phyloP scores from a whole-genome alignment of 257 asterid genomes.

The Solanum piurae region DNA sequence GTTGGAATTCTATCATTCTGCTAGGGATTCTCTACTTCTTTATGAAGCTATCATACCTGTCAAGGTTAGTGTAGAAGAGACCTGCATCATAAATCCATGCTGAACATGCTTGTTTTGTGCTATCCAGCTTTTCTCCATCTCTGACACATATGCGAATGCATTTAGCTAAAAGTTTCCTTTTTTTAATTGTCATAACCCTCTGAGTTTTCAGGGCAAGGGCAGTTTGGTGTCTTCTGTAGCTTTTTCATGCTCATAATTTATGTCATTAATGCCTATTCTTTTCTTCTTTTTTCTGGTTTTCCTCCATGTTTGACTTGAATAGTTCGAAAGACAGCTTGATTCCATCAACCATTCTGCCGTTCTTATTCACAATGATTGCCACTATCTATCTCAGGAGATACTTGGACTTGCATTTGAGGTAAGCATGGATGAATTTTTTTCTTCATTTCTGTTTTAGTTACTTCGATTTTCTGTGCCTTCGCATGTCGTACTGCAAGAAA shows the following conservation, averaged over 20 bases:
- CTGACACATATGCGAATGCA: background rate
- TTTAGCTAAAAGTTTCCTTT: background rate
- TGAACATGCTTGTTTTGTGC: background rate
- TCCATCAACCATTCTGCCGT: slow-evolving; percentile 84
- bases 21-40: slow-evolving; percentile 75
- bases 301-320: slow-evolving; percentile 20
- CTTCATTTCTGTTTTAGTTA: background rate
- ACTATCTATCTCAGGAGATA: slow-evolving; percentile 86
- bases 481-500: background rate
- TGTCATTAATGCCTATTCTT: background rate
- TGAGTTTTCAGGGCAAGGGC: background rate
- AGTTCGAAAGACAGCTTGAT: slow-evolving; percentile 92
- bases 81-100: background rate
- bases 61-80: slow-evolving; percentile 54
- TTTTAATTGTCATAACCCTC: background rate
- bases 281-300: background rate
- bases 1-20: slow-evolving; percentile 73
- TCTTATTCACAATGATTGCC: slow-evolving; percentile 91
- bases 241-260: background rate
- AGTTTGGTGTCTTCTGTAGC: background rate
- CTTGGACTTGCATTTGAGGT: slow-evolving; percentile 98
- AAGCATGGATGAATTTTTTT: slow-evolving; percentile 1
- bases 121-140: background rate
- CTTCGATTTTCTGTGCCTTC: background rate
- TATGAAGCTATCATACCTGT: slow-evolving; percentile 88